Base-by-base conservation (phyloP, 2,329 filamentous ascomycete genomes). In the Colletotrichum viniferum region DNA sequence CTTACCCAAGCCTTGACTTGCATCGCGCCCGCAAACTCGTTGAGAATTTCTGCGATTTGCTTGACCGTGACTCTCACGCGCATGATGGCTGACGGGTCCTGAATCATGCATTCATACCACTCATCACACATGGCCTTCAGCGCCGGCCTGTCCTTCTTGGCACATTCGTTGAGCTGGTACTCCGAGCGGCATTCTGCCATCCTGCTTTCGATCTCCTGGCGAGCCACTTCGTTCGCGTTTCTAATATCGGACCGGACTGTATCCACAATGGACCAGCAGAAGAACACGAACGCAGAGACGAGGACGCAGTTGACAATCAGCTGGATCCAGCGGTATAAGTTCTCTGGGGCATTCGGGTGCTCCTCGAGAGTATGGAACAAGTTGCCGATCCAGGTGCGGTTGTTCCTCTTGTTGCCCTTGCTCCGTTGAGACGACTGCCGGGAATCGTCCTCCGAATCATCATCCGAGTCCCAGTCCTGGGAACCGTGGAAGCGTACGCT, bases 31-130 rank as follows among this genome's bases (percentile, higher is more conserved):
- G 98, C 93, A 83, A 98, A 98, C 80, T 94, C 94, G 82, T 98
- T 98, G 84, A 98, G 93, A 55, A 99, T 98, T 81, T 95, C 92
- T 1, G 96, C 96, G 81, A 98, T 94, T 30, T 96, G 97, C 81
- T 95, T 94, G 7, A 95, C 96, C 21, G 94, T 95, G 52, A 98
- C 92, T 80, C 93, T 94, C 56, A 96, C 94, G 48, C 93, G 90
- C 78, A 95, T 96, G 71, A 98, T 92, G 71, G 92, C 92, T 60
- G 92, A 89, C 1, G 96, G 93, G 80, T 98, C 95, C 78, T 93
- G 92, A 78, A 93, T 92, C 95, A 98, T 98, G 85, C 97, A 98
- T 36, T 91, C 88, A 77, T 94, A 92, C 96, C 96, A 98, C 77
- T 93, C 91, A 38, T 92, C 90, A 83, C 97, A 99, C 5, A 94